phyloP scores from a whole-genome alignment of 371 early-diverging fungal species.

The Aphelidium insulamus region DNA sequence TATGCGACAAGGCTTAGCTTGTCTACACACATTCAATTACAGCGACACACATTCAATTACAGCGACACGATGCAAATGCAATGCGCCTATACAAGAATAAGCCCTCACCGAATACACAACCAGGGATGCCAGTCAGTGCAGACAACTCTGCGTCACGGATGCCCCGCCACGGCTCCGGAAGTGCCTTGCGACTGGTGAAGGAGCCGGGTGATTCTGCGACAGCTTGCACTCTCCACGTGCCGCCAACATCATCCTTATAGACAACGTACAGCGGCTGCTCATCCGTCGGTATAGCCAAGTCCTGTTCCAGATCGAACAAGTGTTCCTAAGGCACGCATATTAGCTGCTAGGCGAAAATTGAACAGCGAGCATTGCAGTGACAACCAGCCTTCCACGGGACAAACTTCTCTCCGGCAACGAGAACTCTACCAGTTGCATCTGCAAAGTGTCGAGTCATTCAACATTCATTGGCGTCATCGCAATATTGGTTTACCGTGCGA shows the following conservation, averaged over 20 bases:
- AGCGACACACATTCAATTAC: too few species aligned
- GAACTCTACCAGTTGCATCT: slow-evolving; percentile 22
- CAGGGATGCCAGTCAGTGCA: slow-evolving; percentile 45
- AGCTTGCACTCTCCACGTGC: slow-evolving; percentile 53
- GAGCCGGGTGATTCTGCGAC: slow-evolving; percentile 51
- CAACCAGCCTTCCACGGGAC: slow-evolving; percentile 61
- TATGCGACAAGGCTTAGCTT: too few species aligned
- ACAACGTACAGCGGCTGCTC: slow-evolving; percentile 46
- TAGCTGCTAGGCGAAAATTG: neutral
- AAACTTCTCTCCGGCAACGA: slow-evolving; percentile 51
- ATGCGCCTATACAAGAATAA: too few species aligned
- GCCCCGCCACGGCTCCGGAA: slow-evolving; percentile 92
- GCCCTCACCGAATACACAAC: slow-evolving; percentile 81
- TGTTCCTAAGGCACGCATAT: slow-evolving; percentile 23
- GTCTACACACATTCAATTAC: too few species aligned
- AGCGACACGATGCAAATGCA: too few species aligned
- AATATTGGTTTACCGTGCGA: too few species aligned
- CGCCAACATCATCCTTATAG: slow-evolving; percentile 45
- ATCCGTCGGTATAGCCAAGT: slow-evolving; percentile 16
- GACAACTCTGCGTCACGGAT: slow-evolving; percentile 68
- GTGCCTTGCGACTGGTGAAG: slow-evolving; percentile 66
- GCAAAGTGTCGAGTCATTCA: slow-evolving; percentile 34
- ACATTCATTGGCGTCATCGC: too few species aligned
- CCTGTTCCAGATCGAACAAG: slow-evolving; percentile 41
- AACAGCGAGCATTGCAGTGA: neutral